Evolutionary conservation across 306 rosid genomes (phyloP), one percentile per base, ranked within the genome.

Genomic region (Morella rubra): DNA sequence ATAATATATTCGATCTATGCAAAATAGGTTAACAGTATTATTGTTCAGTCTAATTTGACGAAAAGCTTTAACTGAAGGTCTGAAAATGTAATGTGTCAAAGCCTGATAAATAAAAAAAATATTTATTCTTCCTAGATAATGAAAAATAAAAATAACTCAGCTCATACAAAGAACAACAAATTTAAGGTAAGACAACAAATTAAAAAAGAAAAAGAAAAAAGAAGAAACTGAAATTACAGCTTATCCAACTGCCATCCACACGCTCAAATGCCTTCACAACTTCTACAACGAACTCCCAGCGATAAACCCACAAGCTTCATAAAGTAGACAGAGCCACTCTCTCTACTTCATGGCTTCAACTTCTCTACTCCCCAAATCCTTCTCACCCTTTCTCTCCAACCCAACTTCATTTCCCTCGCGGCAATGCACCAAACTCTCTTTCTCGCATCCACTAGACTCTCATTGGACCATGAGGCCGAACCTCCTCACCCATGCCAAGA

Each of bases 241-340:
- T 87, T 93, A 93, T 93, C 97, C 96, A 83, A 81, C 81, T 47
- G 81, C 61, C 85, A 83, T 91, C 98, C 98, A 90, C 93, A 81
- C 91, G 81, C 73, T 82, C 81, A 80, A 66, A 78, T 55, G 42
- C 49, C 13, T 8, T 19, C 11, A 2, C 6, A 58, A 75, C 67
- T 22, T 46, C 3, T 18, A 20, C 67, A 27, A 27, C 19, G 19
- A 62, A 49, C 42, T 72, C 52, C 65, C 61, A 16, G 12, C 15
- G 65, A 66, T 44, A 18, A 74, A 44, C 18, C 67, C 46, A 74
- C n/a, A 20, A 79, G 5, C 4, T 74, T 12, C 49, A 76, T 50
- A 8, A 42, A 56, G 64, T 62, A 62, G 72, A 16, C 58, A 42
- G 70, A 60, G 75, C n/a, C 53, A 76, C 27, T 32, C 37, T 56